Base-by-base conservation (phyloP, 495 filamentous ascomycete species). In the Tuber microsphaerosporum region DNA sequence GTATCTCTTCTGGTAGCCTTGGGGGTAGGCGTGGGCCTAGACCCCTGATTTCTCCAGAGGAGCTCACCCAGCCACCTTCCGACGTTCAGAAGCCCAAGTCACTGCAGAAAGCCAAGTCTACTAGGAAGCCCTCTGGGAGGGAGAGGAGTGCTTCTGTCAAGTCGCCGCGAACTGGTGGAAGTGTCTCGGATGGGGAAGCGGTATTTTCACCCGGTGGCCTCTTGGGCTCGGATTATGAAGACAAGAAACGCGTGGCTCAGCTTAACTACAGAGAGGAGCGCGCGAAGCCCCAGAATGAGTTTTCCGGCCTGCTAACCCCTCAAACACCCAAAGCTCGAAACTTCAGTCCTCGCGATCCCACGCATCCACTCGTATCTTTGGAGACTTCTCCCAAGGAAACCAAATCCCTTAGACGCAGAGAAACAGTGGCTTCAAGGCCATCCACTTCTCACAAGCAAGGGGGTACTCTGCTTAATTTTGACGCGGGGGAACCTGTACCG, bases 121-220 rank as follows among this genome's bases (percentile, higher is more conserved):
- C 74, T 22, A 74, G n/a, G 51, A 81, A 78, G 41, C 45, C 72
- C 41, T 22, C n/a, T 73, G n/a, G 72, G 41, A 74, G 69, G n/a
- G 45, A 78, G 22, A 70, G 74, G 17, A 77, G 75, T 22, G 71
- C 75, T 44, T 79, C 79, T 2, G 75, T 68, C 69, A 68, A 31
- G 46, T 75, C 79, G 34, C 70, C 79, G 34, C 71, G 41, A 42
- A 22, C 75, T 56, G 68, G 77, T 39, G 79, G 73, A 70, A 74
- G 42, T 26, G 72, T 71, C 26, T 65, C 75, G 5, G 70, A 78
- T 68, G 79, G 74, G n/a, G 75, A 72, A 14, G 45, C 73, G 17
- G 76, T 82, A 20, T 83, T 83, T 51, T 71, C 80, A n/a, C 80
- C 81, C 6, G 79, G 79, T 10, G 81, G 81, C 20, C 81, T 83